Percentiles rank a stretch among this genome's conserved stretches.
phyloP scores from a whole-genome alignment of 495 filamentous ascomycete species.

The Aspergillus sclerotiicarbonarius region DNA sequence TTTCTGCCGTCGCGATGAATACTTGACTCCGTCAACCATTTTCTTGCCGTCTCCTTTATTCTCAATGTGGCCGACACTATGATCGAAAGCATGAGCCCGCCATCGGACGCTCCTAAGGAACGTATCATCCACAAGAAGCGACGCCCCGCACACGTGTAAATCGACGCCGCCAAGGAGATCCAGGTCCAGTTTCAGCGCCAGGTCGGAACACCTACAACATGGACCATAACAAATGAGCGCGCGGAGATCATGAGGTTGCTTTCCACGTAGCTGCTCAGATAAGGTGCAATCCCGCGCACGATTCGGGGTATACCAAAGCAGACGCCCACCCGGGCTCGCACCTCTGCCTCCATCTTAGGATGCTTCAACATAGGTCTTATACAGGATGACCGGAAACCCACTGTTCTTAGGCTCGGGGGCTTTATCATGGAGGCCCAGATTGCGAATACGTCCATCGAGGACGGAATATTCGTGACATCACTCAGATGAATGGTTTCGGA shows the following conservation, averaged over 20 bases:
- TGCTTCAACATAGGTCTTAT: too few relatives aligned
- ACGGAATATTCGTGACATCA: too few relatives aligned
- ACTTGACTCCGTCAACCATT: too few relatives aligned
- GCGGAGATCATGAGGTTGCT: neutral
- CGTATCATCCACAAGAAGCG: neutral
- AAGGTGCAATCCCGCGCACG: neutral
- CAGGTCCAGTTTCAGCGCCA: neutral
- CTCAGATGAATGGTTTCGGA: too few relatives aligned
- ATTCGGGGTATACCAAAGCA: neutral
- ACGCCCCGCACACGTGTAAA: neutral
- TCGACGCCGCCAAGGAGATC: neutral
- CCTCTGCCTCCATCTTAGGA: neutral
- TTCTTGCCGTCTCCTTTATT: too few relatives aligned
- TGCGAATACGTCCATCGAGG: too few relatives aligned
- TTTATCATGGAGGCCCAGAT: too few relatives aligned
- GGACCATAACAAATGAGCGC: neutral
- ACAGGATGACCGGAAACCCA: too few relatives aligned
- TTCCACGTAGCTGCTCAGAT: neutral
- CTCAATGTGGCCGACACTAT: too few relatives aligned
- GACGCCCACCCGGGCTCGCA: neutral
- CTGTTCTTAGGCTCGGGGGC: too few relatives aligned
- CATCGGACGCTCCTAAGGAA: neutral
- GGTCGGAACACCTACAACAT: neutral
- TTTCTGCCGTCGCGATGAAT: too few relatives aligned
- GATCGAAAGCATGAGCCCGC: too few relatives aligned